These are phyloP conservation scores for Brasenia schreberi DNA, from an alignment of 164 flowering plant genomes.

Conservation along the genomic window DNA sequence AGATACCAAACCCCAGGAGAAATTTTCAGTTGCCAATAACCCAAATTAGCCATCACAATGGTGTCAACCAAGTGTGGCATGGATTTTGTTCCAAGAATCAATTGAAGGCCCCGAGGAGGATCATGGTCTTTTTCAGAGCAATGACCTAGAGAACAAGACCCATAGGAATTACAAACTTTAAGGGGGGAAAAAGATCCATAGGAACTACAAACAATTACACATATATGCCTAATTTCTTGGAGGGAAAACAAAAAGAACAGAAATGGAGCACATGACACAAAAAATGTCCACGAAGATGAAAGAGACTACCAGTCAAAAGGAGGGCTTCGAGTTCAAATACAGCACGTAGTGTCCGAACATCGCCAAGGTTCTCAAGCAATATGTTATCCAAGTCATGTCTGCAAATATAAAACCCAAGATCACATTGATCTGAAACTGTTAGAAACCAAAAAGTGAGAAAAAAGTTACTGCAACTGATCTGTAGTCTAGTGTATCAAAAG, in stretches of 20 bases:
- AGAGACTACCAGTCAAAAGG: constrained; percentile 68
- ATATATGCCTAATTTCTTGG: no score
- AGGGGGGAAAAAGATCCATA: constrained; percentile 1
- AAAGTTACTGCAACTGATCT: not conserved
- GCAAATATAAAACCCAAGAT: constrained; percentile 9
- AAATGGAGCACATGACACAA: not conserved
- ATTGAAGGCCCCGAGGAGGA: constrained; percentile 93
- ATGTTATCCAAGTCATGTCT: constrained; percentile 98
- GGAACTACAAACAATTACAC: not conserved
- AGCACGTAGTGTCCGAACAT: constrained; percentile 77
- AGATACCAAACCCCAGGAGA: constrained; percentile 96
- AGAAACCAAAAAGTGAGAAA: not conserved
- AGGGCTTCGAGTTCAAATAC: constrained; percentile 96
- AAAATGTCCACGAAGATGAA: not conserved
- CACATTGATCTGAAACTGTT: not conserved
- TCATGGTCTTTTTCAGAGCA: constrained; percentile 96
- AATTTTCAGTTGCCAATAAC: constrained; percentile 98
- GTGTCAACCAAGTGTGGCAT: constrained; percentile 92
- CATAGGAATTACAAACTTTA: not conserved
- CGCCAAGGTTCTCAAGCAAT: constrained; percentile 92
- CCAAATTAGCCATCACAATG: constrained; percentile 93
- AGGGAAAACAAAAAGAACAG: not conserved
- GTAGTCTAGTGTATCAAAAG: not conserved
- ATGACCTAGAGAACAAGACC: constrained; percentile 46
- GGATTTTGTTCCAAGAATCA: constrained; percentile 84